Conservation (phyloP, 192 early-diverging fungal species). For the Ambispora gerdemannii region DNA sequence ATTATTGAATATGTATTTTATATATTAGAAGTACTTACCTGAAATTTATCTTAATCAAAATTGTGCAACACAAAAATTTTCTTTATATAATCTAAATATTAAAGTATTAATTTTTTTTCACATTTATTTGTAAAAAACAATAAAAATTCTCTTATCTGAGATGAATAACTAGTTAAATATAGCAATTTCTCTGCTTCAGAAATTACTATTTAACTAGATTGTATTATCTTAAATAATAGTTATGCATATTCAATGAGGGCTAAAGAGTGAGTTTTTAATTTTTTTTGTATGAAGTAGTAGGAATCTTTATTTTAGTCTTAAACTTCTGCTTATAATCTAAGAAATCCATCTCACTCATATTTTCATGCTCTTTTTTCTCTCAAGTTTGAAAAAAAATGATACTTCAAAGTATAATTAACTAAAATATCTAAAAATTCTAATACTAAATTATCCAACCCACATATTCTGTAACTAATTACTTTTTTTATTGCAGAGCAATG, state of each 20-base stretch:
- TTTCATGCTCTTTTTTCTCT: too few species aligned
- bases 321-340: too few species aligned
- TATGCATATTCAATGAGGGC: slow-evolving; percentile 5
- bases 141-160: too few species aligned
- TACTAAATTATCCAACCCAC: not conserved
- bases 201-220: slow-evolving; percentile 13
- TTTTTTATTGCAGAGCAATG: not conserved
- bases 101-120: slow-evolving; percentile 3
- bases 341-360: too few species aligned
- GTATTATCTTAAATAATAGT: slow-evolving; percentile 6
- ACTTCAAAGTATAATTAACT: slow-evolving; percentile 19
- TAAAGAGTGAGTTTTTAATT: slow-evolving; percentile 1
- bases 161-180: too few species aligned
- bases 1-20: not conserved
- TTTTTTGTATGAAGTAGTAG: too few species aligned
- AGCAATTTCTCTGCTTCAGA: too few species aligned
- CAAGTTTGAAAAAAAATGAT: slow-evolving; percentile 22
- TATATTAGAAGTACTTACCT: not conserved
- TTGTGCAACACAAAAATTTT: not conserved
- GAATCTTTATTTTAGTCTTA: too few species aligned
- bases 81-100: slow-evolving; percentile 8
- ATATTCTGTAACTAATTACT: slow-evolving; percentile 1
- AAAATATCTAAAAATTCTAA: slow-evolving; percentile 18
- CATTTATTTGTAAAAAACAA: too few species aligned
- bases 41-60: not conserved